Evolutionary conservation across 208 protist genomes (phyloP).

Genomic region (Angomonas desouzai): DNA sequence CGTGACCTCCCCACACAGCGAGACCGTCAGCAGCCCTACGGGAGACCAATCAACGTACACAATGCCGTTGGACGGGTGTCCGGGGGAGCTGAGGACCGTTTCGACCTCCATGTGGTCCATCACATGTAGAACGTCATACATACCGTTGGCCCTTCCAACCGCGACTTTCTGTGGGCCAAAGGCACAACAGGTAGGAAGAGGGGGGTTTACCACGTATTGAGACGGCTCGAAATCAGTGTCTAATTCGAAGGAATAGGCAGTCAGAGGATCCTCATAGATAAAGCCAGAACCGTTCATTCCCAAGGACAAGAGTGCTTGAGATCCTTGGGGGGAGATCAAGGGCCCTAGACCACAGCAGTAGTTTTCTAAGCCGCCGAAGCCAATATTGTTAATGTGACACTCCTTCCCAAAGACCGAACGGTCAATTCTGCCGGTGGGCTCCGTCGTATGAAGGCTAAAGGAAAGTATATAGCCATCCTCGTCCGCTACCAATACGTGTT

Average conservation of each 20-base stretch:
- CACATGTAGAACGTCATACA: slow-evolving; percentile 55
- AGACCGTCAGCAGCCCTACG: slow-evolving; percentile 50
- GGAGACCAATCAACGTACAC: slow-evolving; percentile 50
- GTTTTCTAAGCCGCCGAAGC: slow-evolving; percentile 49
- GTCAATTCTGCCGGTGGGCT: slow-evolving; percentile 20
- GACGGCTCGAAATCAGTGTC: slow-evolving; percentile 6
- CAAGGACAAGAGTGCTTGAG: slow-evolving; percentile 30
- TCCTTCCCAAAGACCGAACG: slow-evolving; percentile 33
- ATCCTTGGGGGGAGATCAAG: background rate
- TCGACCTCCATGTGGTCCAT: slow-evolving; percentile 15
- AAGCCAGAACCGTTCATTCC: slow-evolving; percentile 64
- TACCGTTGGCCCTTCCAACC: slow-evolving; percentile 59
- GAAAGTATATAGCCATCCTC: slow-evolving; percentile 63
- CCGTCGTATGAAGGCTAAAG: slow-evolving; percentile 21
- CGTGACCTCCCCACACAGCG: slow-evolving; percentile 72
- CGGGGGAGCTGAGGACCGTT: slow-evolving; percentile 35
- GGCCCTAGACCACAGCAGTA: slow-evolving; percentile 33
- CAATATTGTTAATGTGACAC: slow-evolving; percentile 4
- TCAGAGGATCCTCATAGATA: slow-evolving; percentile 27
- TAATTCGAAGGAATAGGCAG: slow-evolving; percentile 13
- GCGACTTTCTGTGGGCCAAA: slow-evolving; percentile 28
- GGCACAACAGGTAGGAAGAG: slow-evolving; percentile 51
- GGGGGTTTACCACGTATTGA: slow-evolving; percentile 56
- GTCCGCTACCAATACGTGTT: slow-evolving; percentile 38
- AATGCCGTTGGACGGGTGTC: slow-evolving; percentile 62